Conservation (phyloP, 225 moss, liverwort and hornwort genomes). For the Asterella californica region DNA sequence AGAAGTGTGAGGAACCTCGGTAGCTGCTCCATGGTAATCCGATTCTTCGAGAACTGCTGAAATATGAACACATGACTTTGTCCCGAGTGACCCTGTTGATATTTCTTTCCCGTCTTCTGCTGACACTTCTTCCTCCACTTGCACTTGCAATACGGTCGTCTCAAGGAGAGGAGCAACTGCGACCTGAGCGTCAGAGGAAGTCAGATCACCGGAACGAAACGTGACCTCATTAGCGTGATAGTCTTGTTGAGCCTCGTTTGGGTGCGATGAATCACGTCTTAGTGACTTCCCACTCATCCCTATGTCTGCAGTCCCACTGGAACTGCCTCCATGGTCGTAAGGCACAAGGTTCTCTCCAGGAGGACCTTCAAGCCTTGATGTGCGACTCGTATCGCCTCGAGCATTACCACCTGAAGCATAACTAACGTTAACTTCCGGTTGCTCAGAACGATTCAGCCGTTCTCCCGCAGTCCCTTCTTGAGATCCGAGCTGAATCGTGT, state of each 20-base stretch:
- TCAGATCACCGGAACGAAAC: background rate
- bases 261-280: background rate
- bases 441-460: background rate
- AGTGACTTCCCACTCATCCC: background rate
- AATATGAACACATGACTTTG: background rate
- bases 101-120: background rate
- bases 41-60: background rate
- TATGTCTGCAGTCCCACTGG: background rate
- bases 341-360: background rate
- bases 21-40: background rate
- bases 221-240: background rate
- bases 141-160: background rate
- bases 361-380: background rate
- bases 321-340: background rate
- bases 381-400: background rate
- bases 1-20: background rate
- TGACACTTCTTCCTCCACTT: background rate
- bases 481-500: background rate
- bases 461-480: background rate
- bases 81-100: background rate
- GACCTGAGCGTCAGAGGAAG: background rate
- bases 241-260: background rate
- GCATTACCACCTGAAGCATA: background rate
- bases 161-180: background rate
- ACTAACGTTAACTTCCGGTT: background rate